Percentiles rank a stretch among this genome's conserved stretches.
phyloP scores from a whole-genome alignment of 129 eudicot species.

The Tagetes patula region DNA sequence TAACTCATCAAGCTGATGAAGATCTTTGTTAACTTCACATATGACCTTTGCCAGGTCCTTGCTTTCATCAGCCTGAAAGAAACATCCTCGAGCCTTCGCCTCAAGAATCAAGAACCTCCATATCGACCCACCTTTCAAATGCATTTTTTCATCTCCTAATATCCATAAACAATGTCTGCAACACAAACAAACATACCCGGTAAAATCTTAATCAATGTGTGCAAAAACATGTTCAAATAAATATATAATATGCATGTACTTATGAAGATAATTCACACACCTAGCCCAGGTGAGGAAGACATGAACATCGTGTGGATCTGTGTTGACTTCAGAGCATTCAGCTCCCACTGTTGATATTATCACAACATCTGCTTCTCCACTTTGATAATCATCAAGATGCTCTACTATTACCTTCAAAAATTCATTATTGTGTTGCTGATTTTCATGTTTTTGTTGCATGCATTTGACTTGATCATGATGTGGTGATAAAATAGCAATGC shows the following conservation, averaged over 20 bases:
- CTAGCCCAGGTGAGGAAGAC: conserved; percentile 52
- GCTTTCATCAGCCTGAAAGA: conserved; percentile 51
- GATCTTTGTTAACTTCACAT: conserved; percentile 53
- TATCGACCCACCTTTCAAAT: conserved; percentile 27
- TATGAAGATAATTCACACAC: conserved; percentile 27
- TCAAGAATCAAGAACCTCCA: conserved; percentile 48
- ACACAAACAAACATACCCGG: neutral
- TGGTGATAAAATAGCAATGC: conserved; percentile 62
- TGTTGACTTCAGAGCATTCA: conserved; percentile 31
- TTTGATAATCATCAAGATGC: conserved; percentile 43
- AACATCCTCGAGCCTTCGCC: conserved; percentile 43
- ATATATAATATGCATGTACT: neutral
- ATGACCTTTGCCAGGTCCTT: conserved; percentile 42
- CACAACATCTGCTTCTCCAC: conserved; percentile 45
- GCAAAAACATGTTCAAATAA: neutral
- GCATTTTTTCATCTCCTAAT: conserved; percentile 48
- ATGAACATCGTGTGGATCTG: conserved; percentile 32
- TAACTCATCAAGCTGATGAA: conserved; percentile 62
- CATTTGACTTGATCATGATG: conserved; percentile 51
- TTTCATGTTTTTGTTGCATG: conserved; percentile 40
- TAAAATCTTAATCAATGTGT: too few relatives aligned
- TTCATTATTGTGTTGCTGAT: conserved; percentile 18
- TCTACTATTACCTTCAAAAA: conserved; percentile 45
- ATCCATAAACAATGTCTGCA: conserved; percentile 58
- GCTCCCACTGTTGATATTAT: conserved; percentile 60